phyloP scores from a whole-genome alignment of 1,284 basidiomycete genomes.

The Malassezia sympodialis region DNA sequence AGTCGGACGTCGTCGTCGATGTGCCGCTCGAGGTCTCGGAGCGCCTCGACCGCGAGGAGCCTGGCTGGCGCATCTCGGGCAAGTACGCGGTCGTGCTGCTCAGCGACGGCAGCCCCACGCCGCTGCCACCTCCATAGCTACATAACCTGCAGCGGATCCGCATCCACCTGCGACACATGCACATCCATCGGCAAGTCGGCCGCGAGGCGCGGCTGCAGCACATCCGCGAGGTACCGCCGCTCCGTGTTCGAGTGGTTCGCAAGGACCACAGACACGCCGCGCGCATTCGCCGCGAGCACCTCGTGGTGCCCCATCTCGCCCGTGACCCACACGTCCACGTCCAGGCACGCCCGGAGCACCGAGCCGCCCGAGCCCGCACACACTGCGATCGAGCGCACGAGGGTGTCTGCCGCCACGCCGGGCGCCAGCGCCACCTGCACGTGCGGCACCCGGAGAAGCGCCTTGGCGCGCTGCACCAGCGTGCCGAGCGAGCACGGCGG shows the following conservation, averaged over 20 bases:
- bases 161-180: conserved; percentile 10
- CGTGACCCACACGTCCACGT: conserved; percentile 39
- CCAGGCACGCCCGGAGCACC: conserved; percentile 23
- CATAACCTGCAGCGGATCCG: conserved; percentile 7
- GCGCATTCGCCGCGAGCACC: conserved; percentile 34
- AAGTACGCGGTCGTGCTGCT: conserved; percentile 56
- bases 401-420: conserved; percentile 7
- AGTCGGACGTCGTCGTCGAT: conserved; percentile 63
- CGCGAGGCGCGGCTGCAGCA: conserved; percentile 4
- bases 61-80: conserved; percentile 70
- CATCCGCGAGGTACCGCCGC: conserved; percentile 18
- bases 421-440: conserved; percentile 12
- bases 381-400: conserved; percentile 30
- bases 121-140: background rate
- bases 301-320: conserved; percentile 45
- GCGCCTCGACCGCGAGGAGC: conserved; percentile 59
- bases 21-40: conserved; percentile 60
- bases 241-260: conserved; percentile 45
- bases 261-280: conserved; percentile 38
- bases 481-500: background rate
- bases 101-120: conserved; percentile 22
- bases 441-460: conserved; percentile 3
- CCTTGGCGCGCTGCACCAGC: conserved; percentile 5
- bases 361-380: conserved; percentile 41
- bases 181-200: background rate